Percentiles rank a stretch among this genome's conserved stretches.
Conservation (phyloP, 2,329 filamentous ascomycete species). For the Microsporum canis region DNA sequence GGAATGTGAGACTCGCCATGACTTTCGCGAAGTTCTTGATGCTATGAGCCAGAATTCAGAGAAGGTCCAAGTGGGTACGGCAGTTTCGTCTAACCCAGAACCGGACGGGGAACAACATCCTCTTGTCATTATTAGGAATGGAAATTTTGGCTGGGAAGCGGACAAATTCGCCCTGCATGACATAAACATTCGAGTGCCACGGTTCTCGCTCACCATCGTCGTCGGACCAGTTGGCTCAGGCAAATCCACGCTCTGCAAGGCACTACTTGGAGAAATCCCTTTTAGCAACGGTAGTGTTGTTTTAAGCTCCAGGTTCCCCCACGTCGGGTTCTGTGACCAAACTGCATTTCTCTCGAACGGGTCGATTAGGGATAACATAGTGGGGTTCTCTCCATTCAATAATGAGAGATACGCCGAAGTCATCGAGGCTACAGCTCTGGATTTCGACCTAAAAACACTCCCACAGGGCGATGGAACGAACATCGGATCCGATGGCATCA, state of each 20-base stretch:
- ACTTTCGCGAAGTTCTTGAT: slow-evolving; percentile 11
- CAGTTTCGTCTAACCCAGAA: neutral
- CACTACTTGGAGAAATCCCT: slow-evolving; percentile 26
- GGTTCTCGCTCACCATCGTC: slow-evolving; percentile 19
- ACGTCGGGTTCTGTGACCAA: slow-evolving; percentile 14
- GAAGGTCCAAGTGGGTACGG: neutral
- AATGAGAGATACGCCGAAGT: slow-evolving; percentile 57
- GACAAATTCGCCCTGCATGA: slow-evolving; percentile 16
- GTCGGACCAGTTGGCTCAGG: slow-evolving; percentile 23
- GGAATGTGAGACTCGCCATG: slow-evolving; percentile 14
- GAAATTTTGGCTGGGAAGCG: slow-evolving; percentile 20
- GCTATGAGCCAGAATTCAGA: neutral
- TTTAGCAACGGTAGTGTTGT: slow-evolving; percentile 18
- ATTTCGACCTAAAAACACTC: slow-evolving; percentile 51
- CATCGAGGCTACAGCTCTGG: slow-evolving; percentile 51
- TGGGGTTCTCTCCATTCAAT: slow-evolving; percentile 57
- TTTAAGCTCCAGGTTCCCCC: slow-evolving; percentile 5
- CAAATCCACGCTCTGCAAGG: slow-evolving; percentile 27
- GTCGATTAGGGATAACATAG: slow-evolving; percentile 32
- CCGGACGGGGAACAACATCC: no score
- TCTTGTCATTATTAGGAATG: slow-evolving; percentile 12
- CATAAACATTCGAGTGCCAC: slow-evolving; percentile 11
- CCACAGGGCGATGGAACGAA: slow-evolving; percentile 53
- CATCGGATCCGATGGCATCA: slow-evolving; percentile 51
- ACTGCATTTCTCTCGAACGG: slow-evolving; percentile 15